Evolutionary conservation across 169 alveolate species (phyloP), one percentile per base, ranked within the genome.

Genomic region (Babesia ovata): DNA sequence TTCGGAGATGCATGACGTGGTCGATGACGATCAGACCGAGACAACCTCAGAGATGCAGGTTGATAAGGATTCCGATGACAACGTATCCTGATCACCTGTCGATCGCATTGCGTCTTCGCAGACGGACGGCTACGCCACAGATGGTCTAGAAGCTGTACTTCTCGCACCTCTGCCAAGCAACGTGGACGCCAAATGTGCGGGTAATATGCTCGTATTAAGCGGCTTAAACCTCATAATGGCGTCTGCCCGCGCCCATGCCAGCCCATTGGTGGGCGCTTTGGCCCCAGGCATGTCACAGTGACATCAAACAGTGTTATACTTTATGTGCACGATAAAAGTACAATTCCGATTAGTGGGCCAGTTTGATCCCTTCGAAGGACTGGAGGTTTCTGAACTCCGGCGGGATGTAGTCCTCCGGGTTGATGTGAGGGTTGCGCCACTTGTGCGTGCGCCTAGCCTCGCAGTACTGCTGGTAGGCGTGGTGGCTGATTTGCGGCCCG

Each of bases 391-490:
- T 88, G 85, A 91, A 92, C 79, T 92, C 84, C 11, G 93, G 92
- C 14, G 96, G 96, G 71, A 92, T 91, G 87, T 91, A 92, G 70
- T 92, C 95, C 59, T 86, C 93, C 0, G 96, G 96, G 71, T 91
- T 72, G 36, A 92, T 66, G 59, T 88, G 89, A 28, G 91, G 92
- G 70, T 90, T 86, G 50, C 96, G 60, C 93, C 94, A 92, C 82
- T 91, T 88, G 52, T 77, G 84, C 58, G 96, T 90, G 61, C 96
- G 86, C 57, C 96, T 75, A 39, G 96, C 95, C 84, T 92, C 96
- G 59, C 88, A 77, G 74, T 92, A 92, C 60, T 92, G 96, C 45
- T 84, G 85, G 65, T 84, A 92, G 63, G 96, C 95, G 61, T 92
- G 96, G 86, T 91, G 95, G 62, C 91, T 95, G 29, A 92, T 69